These are phyloP conservation scores for Diplodia sapinea DNA, from an alignment of 2,329 filamentous ascomycete species.

Conservation along the genomic window DNA sequence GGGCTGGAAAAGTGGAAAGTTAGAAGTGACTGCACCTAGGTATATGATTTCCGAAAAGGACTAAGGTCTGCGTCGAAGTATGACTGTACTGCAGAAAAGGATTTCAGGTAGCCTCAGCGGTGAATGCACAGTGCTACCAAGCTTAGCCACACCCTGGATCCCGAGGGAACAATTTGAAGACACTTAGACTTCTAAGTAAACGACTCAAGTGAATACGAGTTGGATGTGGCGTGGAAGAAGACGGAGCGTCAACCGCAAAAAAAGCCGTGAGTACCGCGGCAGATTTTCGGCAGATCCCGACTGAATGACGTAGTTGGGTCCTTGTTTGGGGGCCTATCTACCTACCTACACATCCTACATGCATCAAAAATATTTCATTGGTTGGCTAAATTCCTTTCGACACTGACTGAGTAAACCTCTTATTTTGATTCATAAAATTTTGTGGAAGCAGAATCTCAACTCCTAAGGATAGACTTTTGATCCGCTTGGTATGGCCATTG, in stretches of 20 bases:
- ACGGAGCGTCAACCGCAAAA: background rate
- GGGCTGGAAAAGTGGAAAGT: background rate
- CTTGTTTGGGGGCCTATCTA: background rate
- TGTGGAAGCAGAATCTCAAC: background rate
- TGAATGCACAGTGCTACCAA: background rate
- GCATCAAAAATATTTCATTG: too few relatives aligned
- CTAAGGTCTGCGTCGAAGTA: background rate
- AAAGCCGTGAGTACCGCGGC: conserved; percentile 8
- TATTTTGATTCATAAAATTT: background rate
- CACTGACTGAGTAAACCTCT: background rate
- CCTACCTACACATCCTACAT: background rate
- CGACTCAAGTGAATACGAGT: background rate
- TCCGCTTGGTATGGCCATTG: background rate
- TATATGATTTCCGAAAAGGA: background rate
- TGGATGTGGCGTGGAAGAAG: background rate
- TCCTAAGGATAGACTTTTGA: background rate
- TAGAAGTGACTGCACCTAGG: background rate
- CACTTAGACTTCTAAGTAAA: background rate
- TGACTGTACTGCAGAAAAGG: conserved; percentile 7
- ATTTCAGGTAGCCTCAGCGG: background rate
- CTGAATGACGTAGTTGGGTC: conserved; percentile 1
- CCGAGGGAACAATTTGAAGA: background rate
- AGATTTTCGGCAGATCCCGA: background rate
- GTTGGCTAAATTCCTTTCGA: too few relatives aligned
- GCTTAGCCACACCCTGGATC: background rate